Evolutionary conservation across 345 rosid genomes (phyloP), one percentile per base, ranked within the genome.

Genomic region (Kandelia obovata): DNA sequence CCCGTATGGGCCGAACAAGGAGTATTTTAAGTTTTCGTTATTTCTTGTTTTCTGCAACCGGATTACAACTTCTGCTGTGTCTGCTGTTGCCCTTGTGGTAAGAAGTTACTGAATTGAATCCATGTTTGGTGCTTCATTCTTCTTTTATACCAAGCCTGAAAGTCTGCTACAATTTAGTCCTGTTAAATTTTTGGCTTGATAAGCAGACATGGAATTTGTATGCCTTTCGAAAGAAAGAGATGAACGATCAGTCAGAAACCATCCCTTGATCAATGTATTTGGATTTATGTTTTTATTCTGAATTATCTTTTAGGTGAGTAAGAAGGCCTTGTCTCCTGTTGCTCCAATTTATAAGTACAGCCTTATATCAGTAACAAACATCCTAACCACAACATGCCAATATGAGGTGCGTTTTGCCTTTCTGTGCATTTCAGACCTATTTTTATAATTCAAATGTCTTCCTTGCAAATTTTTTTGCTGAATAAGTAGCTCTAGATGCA

Each of bases 21-120:
- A 94, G 69, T 88, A 64, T 57, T 91, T 94, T 74, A 86, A 78
- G 79, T 81, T 87, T 78, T 94, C 98, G 9, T 64, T 91, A 53
- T 94, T 94, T 82, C 97, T 94, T 4, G 97, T 94, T 62, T 94
- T 94, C 76, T 94, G 98, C 83, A 94, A 91, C 73, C 92, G 97
- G 13, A 81, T 91, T 70, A 80, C 90, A 9, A 91, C 97, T 51
- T 87, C 97, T 64, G 86, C 93, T 46, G 92, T 91, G 66, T 94
- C 98, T 77, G 98, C 97, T 64, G 83, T 66, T 59, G 74, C 85
- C 72, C 81, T 94, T 55, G 65, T 91, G 83, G 98, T 91, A 67
- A 70, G 77, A 51, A 62, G 46, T 55, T 8, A 7, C 13, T 10
- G 25, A 8, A 27, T 11, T 23, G 16, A 16, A 10, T 25, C 28